Evolutionary conservation across 768 basidiomycete species (phyloP), one percentile per base, ranked within the genome.

Genomic region (Russula virescens): DNA sequence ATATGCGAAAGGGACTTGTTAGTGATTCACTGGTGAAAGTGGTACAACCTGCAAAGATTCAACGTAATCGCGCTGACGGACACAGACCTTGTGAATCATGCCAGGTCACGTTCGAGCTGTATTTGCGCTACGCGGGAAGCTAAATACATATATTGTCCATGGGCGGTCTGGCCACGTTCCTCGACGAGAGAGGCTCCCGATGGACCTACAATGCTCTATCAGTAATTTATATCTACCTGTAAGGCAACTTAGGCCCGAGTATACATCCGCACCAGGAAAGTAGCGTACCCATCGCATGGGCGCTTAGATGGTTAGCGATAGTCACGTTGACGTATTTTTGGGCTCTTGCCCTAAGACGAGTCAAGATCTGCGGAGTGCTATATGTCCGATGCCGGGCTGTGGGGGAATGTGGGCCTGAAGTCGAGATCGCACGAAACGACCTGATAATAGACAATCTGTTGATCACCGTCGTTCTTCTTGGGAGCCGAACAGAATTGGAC

Each of bases 121-220:
- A 64, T 82, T 89, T 53, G 86, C 87, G 23, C 89, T 88, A 61
- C 90, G 77, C 2, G 89, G 89, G 71, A 91, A 91, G 0, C 89
- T 90, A 69, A 92, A 93, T 76, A 69, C 80, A 90, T 7, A 92
- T 87, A 65, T 82, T 86, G 72, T 92, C 89, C 0, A 84, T 86
- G 79, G 78, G 45, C 81, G 74, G 61, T 87, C 85, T 87, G 51
- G n/a, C 11, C 14, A 40, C 40, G 13, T 40, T 2, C 6, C 3
- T 31, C 40, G n/a, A 63, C 45, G 13, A 16, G 14, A n/a, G 55
- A 28, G n/a, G 5, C 34, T 19, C 14, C 18, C 2, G 5, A 18
- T 62, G 11, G 10, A 11, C 80, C n/a, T 65, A 83, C 83, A 89
- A 62, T 87, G 87, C 66, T 88, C 80, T 88, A 89, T 89, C 62